phyloP scores from a whole-genome alignment of 2,329 filamentous ascomycete genomes.

The Ascochyta fabae region DNA sequence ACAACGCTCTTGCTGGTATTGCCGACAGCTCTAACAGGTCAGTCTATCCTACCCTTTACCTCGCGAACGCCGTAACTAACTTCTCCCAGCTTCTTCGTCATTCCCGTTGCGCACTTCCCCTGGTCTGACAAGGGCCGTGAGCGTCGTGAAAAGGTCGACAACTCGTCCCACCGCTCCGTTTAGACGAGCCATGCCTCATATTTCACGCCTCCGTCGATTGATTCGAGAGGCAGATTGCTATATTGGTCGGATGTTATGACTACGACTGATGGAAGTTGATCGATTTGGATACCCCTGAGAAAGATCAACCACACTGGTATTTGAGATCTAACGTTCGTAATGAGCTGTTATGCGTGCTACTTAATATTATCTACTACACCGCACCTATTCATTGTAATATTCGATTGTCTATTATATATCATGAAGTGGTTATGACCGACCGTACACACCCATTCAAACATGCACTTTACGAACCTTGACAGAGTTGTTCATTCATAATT shows the following conservation, averaged over 20 bases:
- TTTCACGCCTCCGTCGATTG: conserved; percentile 6
- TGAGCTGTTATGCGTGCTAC: neutral
- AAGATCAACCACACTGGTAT: conserved; percentile 7
- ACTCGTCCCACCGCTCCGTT: conserved; percentile 36
- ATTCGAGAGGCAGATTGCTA: conserved; percentile 4
- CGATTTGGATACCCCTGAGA: conserved; percentile 10
- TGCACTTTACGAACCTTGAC: too few species aligned
- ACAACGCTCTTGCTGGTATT: conserved; percentile 62
- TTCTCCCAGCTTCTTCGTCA: conserved; percentile 79
- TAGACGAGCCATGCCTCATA: neutral
- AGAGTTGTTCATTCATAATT: too few species aligned
- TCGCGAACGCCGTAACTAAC: conserved; percentile 15
- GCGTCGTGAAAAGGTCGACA: conserved; percentile 49
- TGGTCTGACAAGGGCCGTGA: conserved; percentile 69
- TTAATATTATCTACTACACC: conserved; percentile 10
- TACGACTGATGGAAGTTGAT: conserved; percentile 11
- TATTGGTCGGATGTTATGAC: neutral
- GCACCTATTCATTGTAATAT: neutral
- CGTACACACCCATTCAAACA: too few species aligned
- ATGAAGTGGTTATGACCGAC: too few species aligned
- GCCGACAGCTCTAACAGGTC: conserved; percentile 61
- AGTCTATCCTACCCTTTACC: conserved; percentile 12
- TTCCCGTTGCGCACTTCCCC: conserved; percentile 92
- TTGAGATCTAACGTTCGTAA: conserved; percentile 1
- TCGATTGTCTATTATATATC: too few species aligned